Base-by-base conservation (phyloP, 1,284 basidiomycete species). In the Apiotrichum montevideense region DNA sequence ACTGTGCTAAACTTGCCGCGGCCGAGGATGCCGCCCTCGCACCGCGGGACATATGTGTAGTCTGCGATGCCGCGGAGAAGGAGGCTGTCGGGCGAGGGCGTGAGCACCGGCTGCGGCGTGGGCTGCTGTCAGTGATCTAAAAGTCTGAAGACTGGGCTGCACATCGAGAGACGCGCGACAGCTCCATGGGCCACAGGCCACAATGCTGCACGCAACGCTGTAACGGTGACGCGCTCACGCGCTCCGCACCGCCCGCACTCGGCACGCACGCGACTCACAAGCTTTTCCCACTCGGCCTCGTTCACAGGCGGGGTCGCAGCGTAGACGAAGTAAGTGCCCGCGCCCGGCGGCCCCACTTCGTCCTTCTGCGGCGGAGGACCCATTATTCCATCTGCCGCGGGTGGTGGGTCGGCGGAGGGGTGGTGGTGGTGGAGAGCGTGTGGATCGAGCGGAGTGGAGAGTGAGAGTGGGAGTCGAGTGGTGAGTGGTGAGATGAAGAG, bases 1-100 rank as follows among this genome's bases (percentile, higher is more conserved):
- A 80, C 79, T 8, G 76, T 73, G 51, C 69, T 73, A 60, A 80
- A 80, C 65, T 80, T 80, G 37, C 79, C 79, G 40, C 69, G 67
- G 5, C 79, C 79, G 6, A 80, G 65, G 14, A 72, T 59, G n/a
- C 70, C 69, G n/a, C 70, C 70, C 4, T 57, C 61, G 7, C 47
- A 46, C 7, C 37, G 64, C 7, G 64, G 67, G 1, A 73, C 33
- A 57, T 74, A 78, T 2, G 74, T 73, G 61, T 79, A 79, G 51
- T 78, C 78, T 29, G 64, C 74, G 43, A 80, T 76, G 2, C 79
- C 79, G 29, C 63, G 51, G 8, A 61, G 58, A 4, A 80, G 69
- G n/a, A 78, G 64, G 21, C 56, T 56, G 60, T 78, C 77, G 3
- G 72, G 69, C 9, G 71, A 71, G 8, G 58, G 47, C 21, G 65